Percentiles rank a stretch among this genome's conserved stretches.
phyloP scores from a whole-genome alignment of 2,329 filamentous ascomycete genomes.

The Neonectria neomacrospora region DNA sequence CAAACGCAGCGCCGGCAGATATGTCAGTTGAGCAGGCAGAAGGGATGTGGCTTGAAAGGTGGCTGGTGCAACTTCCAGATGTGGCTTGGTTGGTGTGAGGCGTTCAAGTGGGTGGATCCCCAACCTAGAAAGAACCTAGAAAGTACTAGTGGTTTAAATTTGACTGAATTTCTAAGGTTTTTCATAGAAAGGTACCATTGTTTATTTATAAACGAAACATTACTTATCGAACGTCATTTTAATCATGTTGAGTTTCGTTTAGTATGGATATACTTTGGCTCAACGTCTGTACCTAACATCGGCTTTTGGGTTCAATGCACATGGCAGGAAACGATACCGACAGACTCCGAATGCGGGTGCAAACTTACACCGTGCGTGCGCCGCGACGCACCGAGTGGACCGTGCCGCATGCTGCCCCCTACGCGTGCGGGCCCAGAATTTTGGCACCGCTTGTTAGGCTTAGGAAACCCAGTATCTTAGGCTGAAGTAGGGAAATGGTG shows the following conservation, averaged over 20 bases:
- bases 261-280: neutral
- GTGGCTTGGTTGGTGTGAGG: neutral
- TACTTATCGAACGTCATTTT: neutral
- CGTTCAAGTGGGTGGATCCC: neutral
- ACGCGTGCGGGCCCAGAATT: neutral
- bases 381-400: neutral
- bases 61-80: neutral
- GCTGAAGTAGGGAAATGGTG: neutral
- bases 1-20: neutral
- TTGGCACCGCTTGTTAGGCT: neutral
- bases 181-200: neutral
- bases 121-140: neutral
- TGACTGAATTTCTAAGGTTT: neutral
- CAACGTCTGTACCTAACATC: neutral
- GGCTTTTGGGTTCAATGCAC: neutral
- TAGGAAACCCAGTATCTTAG: neutral
- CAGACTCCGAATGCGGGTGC: neutral
- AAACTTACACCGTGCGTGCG: constrained; percentile 5
- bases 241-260: neutral
- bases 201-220: neutral
- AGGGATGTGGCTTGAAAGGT: neutral
- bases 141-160: no score
- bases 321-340: neutral
- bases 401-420: neutral
- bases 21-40: constrained; percentile 3